These are phyloP conservation scores for Lolium rigidum DNA, from an alignment of 176 grass and related monocot genomes.

Conservation along the genomic window DNA sequence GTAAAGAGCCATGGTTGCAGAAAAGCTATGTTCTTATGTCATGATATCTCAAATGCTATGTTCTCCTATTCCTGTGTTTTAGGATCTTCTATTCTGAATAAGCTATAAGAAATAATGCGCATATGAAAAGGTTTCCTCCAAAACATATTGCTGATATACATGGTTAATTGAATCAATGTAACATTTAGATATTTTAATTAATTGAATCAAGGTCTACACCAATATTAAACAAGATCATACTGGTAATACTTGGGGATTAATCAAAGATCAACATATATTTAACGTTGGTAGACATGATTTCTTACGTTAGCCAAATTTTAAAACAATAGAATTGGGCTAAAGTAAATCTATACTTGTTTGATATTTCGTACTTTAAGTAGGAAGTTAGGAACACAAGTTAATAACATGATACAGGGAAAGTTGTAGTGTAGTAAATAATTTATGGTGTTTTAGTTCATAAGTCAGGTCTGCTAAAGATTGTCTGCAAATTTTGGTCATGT, in stretches of 20 bases:
- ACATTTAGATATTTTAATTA: neutral
- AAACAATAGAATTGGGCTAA: neutral
- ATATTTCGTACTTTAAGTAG: neutral
- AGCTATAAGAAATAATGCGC: neutral
- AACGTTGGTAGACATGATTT: neutral
- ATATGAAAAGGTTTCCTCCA: neutral
- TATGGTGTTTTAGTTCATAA: neutral
- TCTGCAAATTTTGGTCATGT: neutral
- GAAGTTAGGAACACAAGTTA: neutral
- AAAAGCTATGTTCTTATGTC: no score
- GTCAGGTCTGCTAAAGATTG: neutral
- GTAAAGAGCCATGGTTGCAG: neutral
- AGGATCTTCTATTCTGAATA: neutral
- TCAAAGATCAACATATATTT: neutral
- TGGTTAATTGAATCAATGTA: neutral
- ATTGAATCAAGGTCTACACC: no score
- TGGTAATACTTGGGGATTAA: slow-evolving; percentile 4
- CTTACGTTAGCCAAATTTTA: slow-evolving; percentile 1
- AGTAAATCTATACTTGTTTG: neutral
- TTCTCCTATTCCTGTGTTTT: neutral
- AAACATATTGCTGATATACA: slow-evolving; percentile 7
- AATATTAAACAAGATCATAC: neutral
- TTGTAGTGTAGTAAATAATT: neutral
- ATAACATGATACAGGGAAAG: neutral
- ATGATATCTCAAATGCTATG: neutral